Conservation (phyloP, 1,284 basidiomycete genomes). For the Microbotryomycetes sp. region DNA sequence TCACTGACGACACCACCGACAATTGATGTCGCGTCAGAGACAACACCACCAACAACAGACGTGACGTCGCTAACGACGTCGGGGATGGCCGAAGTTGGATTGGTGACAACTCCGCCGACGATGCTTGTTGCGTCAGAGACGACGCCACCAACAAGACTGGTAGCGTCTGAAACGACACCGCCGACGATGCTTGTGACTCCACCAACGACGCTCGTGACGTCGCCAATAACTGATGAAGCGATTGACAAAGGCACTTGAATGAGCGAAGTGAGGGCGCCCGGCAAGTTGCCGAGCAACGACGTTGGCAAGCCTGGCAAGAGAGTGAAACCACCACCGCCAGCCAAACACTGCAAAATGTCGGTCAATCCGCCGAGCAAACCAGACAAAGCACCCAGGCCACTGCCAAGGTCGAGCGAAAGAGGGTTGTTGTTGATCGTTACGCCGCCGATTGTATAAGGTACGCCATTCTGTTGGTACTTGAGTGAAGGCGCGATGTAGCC, state of each 20-base stretch:
- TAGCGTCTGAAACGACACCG: conserved; percentile 4
- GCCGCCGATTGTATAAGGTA: conserved; percentile 6
- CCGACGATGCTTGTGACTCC: conserved; percentile 4
- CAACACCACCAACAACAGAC: not conserved
- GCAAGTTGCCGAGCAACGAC: conserved; percentile 3
- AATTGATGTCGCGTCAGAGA: not conserved
- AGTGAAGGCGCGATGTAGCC: conserved; percentile 22
- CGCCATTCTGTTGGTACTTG: conserved; percentile 15
- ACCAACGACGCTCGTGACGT: conserved; percentile 2
- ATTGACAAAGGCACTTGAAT: not conserved
- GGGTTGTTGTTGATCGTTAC: not conserved
- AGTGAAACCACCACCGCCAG: not conserved
- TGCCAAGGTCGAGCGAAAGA: conserved; percentile 1
- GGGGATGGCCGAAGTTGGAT: not conserved
- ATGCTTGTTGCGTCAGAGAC: not conserved
- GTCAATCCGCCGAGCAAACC: not conserved
- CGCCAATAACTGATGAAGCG: not conserved
- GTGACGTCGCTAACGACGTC: conserved; percentile 4
- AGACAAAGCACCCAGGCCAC: not conserved
- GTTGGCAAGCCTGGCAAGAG: conserved; percentile 9
- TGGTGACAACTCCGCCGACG: not conserved
- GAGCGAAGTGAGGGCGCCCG: conserved; percentile 2
- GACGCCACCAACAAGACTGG: not conserved
- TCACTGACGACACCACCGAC: not conserved
- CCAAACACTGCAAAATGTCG: not conserved